Evolutionary conservation across 495 filamentous ascomycete genomes (phyloP).

Genomic region (Xeromyces bisporus): DNA sequence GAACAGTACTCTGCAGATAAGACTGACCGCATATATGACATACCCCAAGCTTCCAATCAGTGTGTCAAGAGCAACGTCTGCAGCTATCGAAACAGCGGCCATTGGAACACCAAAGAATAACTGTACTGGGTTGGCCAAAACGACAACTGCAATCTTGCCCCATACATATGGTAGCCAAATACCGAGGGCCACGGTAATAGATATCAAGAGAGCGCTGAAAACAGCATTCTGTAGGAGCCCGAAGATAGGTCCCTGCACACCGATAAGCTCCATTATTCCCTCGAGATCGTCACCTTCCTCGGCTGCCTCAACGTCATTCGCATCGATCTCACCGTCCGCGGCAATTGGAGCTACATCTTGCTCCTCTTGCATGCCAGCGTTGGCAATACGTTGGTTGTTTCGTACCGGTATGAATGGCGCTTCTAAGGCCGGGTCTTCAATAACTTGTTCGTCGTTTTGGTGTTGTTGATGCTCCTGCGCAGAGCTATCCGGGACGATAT

Average conservation of each 20-base stretch:
- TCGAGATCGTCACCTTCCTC: conserved; percentile 97
- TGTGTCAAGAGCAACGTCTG: conserved; percentile 52
- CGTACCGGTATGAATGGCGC: conserved; percentile 45
- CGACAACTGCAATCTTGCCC: conserved; percentile 66
- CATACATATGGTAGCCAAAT: conserved; percentile 85
- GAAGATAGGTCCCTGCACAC: conserved; percentile 84
- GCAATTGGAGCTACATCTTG: conserved; percentile 14
- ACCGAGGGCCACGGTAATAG: conserved; percentile 63
- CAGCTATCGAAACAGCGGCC: conserved; percentile 46
- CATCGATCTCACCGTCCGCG: conserved; percentile 34
- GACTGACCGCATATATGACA: conserved; percentile 34
- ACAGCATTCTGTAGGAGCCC: conserved; percentile 86
- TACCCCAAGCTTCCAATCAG: conserved; percentile 40
- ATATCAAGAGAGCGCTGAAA: conserved; percentile 81
- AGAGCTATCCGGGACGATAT: conserved; percentile 23
- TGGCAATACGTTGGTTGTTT: conserved; percentile 14
- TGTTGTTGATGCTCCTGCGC: conserved; percentile 14
- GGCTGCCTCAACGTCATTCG: conserved; percentile 39
- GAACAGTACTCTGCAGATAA: conserved; percentile 25
- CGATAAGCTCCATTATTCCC: conserved; percentile 87
- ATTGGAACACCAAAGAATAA: conserved; percentile 53
- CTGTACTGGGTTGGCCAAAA: conserved; percentile 60
- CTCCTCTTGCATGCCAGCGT: conserved; percentile 9
- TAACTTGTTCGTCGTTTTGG: conserved; percentile 39
- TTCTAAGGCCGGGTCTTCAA: conserved; percentile 40